Evolutionary conservation across 2,329 filamentous ascomycete genomes (phyloP), one percentile per base, ranked within the genome.

Genomic region (Aureobasidium namibiae): DNA sequence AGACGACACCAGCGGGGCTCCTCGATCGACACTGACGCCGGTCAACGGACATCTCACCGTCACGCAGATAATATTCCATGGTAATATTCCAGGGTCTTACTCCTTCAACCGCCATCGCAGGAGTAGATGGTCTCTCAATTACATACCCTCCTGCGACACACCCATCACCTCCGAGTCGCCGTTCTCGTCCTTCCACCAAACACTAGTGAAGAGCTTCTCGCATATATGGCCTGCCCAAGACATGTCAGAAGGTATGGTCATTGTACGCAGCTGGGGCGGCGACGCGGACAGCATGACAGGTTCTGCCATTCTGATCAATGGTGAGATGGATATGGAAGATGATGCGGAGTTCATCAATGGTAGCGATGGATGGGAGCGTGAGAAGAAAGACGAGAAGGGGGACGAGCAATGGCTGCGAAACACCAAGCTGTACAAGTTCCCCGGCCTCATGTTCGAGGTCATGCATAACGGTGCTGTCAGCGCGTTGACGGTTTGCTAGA

Each of bases 41-140:
- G n/a, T 57, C 7, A 69, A 64, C 54, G 65, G 66, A 23, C 85
- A 87, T 41, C 79, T 95, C 11, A 90, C 94, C 0, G 92, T 89
- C 6, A 94, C 89, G 0, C 97, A 97, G 70, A 72, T 99, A n/a
- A 84, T 97, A 18, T 80, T 99, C 1, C 94, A 99, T 71, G 90
- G 89, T 44, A 99, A 99, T 67, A 85, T 97, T 2, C 94, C 94
- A 1, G 94, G 94, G 0, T 96, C 91, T 1, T 97, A 96, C 70
- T 89, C 92, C 11, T 99, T 99, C 76, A 97, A 99, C 73, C 84
- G 94, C 4, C 91, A 97, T 72, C 86, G 92, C 18, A 84, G 94
- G 62, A 90, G 89, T 66, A 84, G 92, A 41, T 99, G 94, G 94
- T 84, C 86, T 54, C 85, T 96, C 13, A 74, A 82, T 41, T 71